Percentiles rank a stretch among this genome's conserved stretches.
Conservation (phyloP, 345 rosid genomes). For the Raphanus raphanistrum region DNA sequence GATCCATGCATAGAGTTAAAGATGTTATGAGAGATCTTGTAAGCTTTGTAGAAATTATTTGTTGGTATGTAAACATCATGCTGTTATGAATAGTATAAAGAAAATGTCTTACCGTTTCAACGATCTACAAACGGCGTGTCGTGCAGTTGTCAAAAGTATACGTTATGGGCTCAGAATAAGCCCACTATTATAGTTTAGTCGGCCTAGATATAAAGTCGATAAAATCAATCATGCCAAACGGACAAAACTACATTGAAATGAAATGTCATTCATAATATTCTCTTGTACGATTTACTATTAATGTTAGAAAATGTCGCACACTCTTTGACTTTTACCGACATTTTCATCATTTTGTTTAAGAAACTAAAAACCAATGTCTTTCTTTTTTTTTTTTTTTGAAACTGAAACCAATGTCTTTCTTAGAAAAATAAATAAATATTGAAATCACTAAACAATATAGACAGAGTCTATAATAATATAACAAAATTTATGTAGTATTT, state of each 20-base stretch:
- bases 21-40: not conserved
- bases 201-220: not conserved
- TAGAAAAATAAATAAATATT: not conserved
- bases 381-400: too few relatives aligned
- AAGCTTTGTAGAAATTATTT: constrained; percentile 7
- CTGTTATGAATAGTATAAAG: not conserved
- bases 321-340: too few relatives aligned
- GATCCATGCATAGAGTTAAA: constrained; percentile 10
- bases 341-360: not conserved
- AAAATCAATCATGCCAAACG: constrained; percentile 22
- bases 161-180: not conserved
- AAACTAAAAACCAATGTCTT: not conserved
- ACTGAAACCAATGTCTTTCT: not conserved
- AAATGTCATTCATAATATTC: constrained; percentile 17
- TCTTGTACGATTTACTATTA: constrained; percentile 22
- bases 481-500: not conserved
- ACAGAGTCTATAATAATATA: not conserved
- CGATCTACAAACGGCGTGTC: constrained; percentile 3
- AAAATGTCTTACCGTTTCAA: constrained; percentile 3
- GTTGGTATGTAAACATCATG: constrained; percentile 5
- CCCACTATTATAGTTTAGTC: constrained; percentile 2
- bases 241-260: constrained; percentile 20
- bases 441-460: not conserved
- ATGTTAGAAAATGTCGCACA: too few relatives aligned
- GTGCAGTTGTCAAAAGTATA: not conserved